phyloP scores from a whole-genome alignment of 257 asterid species.

The Verbascum thapsus region DNA sequence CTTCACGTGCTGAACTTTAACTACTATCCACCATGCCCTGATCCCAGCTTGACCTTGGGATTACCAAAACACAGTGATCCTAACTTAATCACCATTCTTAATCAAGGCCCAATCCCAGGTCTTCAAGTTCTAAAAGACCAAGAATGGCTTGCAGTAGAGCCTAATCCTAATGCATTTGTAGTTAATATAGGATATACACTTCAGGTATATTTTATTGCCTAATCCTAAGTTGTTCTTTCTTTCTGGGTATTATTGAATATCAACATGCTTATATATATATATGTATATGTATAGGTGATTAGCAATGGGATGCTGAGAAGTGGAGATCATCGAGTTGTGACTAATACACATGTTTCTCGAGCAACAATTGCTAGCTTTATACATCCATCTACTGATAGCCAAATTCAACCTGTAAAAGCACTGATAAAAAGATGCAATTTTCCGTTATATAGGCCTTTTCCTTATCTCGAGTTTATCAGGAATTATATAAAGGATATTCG shows the following conservation, averaged over 20 bases:
- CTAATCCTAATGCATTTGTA: slow-evolving; percentile 34
- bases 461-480: too few species aligned
- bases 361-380: slow-evolving; percentile 28
- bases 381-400: slow-evolving; percentile 11
- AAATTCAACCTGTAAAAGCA: slow-evolving; percentile 15
- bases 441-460: slow-evolving; percentile 12
- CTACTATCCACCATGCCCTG: slow-evolving; percentile 35
- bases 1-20: slow-evolving; percentile 32
- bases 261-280: too few species aligned
- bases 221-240: too few species aligned
- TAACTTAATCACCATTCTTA: slow-evolving; percentile 34
- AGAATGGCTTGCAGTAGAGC: slow-evolving; percentile 32
- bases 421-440: background rate
- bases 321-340: slow-evolving; percentile 33
- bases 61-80: slow-evolving; percentile 36
- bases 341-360: slow-evolving; percentile 18
- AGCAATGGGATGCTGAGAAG: slow-evolving; percentile 33
- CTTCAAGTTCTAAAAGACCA: slow-evolving; percentile 41
- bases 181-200: slow-evolving; percentile 36
- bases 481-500: background rate
- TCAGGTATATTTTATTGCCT: slow-evolving; percentile 24
- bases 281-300: slow-evolving; percentile 16
- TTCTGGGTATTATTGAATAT: too few species aligned
- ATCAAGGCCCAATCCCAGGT: slow-evolving; percentile 32
- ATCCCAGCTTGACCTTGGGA: slow-evolving; percentile 40